These are phyloP conservation scores for Paecilomyces variotii DNA, from an alignment of 2,329 filamentous ascomycete genomes.

Conservation along the genomic window DNA sequence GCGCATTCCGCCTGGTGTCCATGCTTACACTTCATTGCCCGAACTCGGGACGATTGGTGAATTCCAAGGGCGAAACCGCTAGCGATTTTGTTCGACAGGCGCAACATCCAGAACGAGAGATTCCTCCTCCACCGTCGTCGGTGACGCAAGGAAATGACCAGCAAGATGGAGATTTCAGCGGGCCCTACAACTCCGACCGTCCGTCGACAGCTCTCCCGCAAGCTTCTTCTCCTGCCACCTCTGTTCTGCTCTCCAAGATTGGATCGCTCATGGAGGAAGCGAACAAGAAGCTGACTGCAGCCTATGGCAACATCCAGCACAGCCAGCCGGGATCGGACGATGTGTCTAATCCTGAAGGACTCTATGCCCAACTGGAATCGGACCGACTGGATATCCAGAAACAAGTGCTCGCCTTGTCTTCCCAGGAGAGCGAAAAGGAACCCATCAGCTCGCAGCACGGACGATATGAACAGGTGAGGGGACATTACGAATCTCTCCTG, in stretches of 20 bases:
- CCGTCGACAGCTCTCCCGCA: conserved; percentile 28
- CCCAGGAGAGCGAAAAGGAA: conserved; percentile 30
- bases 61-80: conserved; percentile 72
- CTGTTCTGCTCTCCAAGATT: conserved; percentile 61
- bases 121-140: conserved; percentile 65
- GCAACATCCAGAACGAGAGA: conserved; percentile 61
- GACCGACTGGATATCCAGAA: conserved; percentile 37
- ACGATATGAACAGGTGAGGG: conserved; percentile 30
- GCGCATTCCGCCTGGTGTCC: conserved; percentile 67
- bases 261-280: conserved; percentile 63
- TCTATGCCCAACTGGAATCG: conserved; percentile 35
- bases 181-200: conserved; percentile 20
- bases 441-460: conserved; percentile 27
- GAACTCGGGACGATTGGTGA: conserved; percentile 67
- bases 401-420: conserved; percentile 27
- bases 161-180: conserved; percentile 19
- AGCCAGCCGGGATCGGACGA: conserved; percentile 46
- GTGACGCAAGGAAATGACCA: conserved; percentile 33
- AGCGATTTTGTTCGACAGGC: conserved; percentile 70
- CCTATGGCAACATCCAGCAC: conserved; percentile 54
- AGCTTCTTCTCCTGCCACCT: conserved; percentile 53
- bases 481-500: conserved; percentile 34
- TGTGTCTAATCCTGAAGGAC: conserved; percentile 32
- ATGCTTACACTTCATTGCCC: conserved; percentile 68
- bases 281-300: conserved; percentile 57